phyloP scores from a whole-genome alignment of 352 stramenopile species.

The Salisapilia sapeloensis region DNA sequence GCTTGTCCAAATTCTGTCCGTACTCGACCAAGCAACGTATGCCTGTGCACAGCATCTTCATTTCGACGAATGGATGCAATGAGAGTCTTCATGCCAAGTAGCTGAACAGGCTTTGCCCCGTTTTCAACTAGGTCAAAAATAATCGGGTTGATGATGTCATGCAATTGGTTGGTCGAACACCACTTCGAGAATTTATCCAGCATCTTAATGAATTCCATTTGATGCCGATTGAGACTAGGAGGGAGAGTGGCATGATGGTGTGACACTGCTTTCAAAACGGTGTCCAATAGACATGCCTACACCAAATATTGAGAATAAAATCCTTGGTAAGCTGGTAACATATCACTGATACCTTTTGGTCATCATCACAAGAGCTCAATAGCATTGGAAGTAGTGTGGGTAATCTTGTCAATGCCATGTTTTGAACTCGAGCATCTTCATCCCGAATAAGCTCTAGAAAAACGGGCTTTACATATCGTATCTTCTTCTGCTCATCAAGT shows the following conservation, averaged over 20 bases:
- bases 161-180: slow-evolving; percentile 38
- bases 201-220: slow-evolving; percentile 44
- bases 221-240: slow-evolving; percentile 45
- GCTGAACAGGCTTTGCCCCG: slow-evolving; percentile 49
- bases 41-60: slow-evolving; percentile 43
- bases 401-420: slow-evolving; percentile 30
- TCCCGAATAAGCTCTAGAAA: slow-evolving; percentile 44
- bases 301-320: not conserved
- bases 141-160: slow-evolving; percentile 58
- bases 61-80: slow-evolving; percentile 55
- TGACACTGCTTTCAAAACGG: slow-evolving; percentile 37
- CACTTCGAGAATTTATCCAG: slow-evolving; percentile 38
- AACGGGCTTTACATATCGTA: slow-evolving; percentile 44
- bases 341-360: slow-evolving; percentile 35
- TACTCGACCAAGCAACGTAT: slow-evolving; percentile 46
- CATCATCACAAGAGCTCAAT: slow-evolving; percentile 31
- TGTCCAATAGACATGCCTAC: slow-evolving; percentile 30
- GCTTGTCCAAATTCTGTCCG: slow-evolving; percentile 54
- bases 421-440: slow-evolving; percentile 36
- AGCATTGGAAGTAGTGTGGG: slow-evolving; percentile 30
- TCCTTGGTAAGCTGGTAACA: too few species aligned
- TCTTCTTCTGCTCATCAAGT: slow-evolving; percentile 32
- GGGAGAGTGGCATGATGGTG: slow-evolving; percentile 60
- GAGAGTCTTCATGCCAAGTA: slow-evolving; percentile 41
- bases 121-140: slow-evolving; percentile 68